Conservation (phyloP, 2,329 filamentous ascomycete genomes). For the Fusarium haematococcum region DNA sequence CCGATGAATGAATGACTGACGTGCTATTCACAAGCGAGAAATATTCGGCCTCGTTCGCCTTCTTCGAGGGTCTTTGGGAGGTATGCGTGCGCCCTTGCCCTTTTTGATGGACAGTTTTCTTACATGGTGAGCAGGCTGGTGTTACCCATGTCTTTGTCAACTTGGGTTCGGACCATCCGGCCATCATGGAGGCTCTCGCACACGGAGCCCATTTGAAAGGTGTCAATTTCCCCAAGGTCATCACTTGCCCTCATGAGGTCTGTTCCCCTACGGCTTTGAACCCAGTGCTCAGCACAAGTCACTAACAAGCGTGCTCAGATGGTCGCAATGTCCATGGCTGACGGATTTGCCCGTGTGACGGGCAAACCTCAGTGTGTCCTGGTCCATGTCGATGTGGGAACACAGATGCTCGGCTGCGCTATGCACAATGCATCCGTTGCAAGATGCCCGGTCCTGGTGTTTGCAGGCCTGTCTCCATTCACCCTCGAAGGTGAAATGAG, state of each 20-base stretch:
- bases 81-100: background rate
- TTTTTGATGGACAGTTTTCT: background rate
- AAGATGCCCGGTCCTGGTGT: slow-evolving; percentile 79
- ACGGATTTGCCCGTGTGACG: slow-evolving; percentile 79
- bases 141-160: slow-evolving; percentile 71
- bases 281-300: background rate
- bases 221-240: slow-evolving; percentile 3
- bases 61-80: slow-evolving; percentile 83
- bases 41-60: slow-evolving; percentile 82
- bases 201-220: slow-evolving; percentile 66
- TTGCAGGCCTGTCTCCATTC: slow-evolving; percentile 80
- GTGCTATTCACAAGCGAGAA: background rate
- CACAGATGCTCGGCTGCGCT: slow-evolving; percentile 79
- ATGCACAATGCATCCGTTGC: slow-evolving; percentile 83
- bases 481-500: slow-evolving; percentile 81
- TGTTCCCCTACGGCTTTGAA: background rate
- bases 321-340: slow-evolving; percentile 85
- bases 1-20: background rate
- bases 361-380: slow-evolving; percentile 80
- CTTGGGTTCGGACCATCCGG: slow-evolving; percentile 76
- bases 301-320: slow-evolving; percentile 61
- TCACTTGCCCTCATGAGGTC: slow-evolving; percentile 17
- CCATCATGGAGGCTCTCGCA: slow-evolving; percentile 82
- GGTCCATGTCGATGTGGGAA: slow-evolving; percentile 84
- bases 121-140: slow-evolving; percentile 52